Conservation (phyloP, 202 grass and related monocot species). For the Sporobolus alterniflorus region DNA sequence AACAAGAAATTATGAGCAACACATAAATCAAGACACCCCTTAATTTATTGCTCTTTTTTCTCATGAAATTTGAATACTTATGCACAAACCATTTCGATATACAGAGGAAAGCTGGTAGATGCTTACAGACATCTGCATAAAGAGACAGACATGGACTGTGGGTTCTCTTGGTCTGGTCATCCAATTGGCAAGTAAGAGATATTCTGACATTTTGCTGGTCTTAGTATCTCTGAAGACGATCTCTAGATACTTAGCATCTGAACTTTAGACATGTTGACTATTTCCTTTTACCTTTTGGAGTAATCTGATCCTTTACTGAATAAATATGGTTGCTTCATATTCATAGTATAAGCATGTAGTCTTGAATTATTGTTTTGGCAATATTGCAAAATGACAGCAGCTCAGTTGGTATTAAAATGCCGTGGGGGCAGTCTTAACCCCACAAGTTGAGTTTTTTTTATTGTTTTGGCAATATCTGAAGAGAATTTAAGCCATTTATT, state of each 20-base stretch:
- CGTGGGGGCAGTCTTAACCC: no score
- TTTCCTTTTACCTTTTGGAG: constrained; percentile 21
- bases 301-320: neutral
- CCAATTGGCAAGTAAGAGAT: constrained; percentile 93
- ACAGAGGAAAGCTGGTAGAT: constrained; percentile 94
- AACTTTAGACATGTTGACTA: neutral
- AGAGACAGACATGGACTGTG: constrained; percentile 84
- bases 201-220: constrained; percentile 2
- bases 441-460: no score
- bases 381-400: no score
- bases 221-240: neutral
- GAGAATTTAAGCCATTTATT: constrained; percentile 16
- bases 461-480: neutral
- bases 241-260: constrained; percentile 6
- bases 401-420: no score
- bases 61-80: constrained; percentile 32
- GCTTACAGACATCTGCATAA: constrained; percentile 89
- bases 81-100: constrained; percentile 32
- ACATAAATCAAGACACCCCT: neutral
- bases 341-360: neutral
- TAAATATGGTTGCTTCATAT: constrained; percentile 22
- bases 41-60: constrained; percentile 5
- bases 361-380: no score
- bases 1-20: constrained; percentile 7
- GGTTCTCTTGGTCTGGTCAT: constrained; percentile 94